These are phyloP conservation scores for Hypoxylon sp. DNA, from an alignment of 2,329 filamentous ascomycete species.

Conservation along the genomic window DNA sequence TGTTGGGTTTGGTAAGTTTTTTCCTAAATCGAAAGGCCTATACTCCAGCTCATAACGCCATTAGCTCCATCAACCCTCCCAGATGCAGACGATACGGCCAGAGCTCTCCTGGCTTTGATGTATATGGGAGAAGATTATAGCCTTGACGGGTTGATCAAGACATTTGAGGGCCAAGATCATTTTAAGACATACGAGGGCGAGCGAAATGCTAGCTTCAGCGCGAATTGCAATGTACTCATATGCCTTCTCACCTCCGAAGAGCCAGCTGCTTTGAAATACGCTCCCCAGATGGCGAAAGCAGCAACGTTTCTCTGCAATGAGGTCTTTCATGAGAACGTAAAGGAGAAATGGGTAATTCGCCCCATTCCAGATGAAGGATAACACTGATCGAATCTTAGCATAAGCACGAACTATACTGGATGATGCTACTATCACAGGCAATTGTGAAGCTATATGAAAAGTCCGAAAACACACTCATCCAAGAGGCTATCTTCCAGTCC, in stretches of 20 bases:
- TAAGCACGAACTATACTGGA: conserved; percentile 15
- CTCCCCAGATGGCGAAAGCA: conserved; percentile 42
- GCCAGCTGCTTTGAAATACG: too few species aligned
- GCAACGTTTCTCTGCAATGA: conserved; percentile 33
- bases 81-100: conserved; percentile 3
- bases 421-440: conserved; percentile 16
- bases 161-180: conserved; percentile 22
- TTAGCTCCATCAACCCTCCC: not conserved
- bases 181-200: conserved; percentile 45
- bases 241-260: too few species aligned
- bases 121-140: not conserved
- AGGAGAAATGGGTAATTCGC: conserved; percentile 40
- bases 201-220: conserved; percentile 43
- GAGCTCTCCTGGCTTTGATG: not conserved
- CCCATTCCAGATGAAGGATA: not conserved
- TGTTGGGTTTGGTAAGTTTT: not conserved
- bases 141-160: not conserved
- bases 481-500: not conserved
- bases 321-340: conserved; percentile 20
- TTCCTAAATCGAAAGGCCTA: not conserved
- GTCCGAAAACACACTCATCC: not conserved
- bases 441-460: conserved; percentile 3
- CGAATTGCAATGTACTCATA: conserved; percentile 46
- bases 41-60: too few species aligned
- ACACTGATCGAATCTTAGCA: conserved; percentile 4